Conservation (phyloP, 345 rosid genomes). For the Euphorbia tirucalli region DNA sequence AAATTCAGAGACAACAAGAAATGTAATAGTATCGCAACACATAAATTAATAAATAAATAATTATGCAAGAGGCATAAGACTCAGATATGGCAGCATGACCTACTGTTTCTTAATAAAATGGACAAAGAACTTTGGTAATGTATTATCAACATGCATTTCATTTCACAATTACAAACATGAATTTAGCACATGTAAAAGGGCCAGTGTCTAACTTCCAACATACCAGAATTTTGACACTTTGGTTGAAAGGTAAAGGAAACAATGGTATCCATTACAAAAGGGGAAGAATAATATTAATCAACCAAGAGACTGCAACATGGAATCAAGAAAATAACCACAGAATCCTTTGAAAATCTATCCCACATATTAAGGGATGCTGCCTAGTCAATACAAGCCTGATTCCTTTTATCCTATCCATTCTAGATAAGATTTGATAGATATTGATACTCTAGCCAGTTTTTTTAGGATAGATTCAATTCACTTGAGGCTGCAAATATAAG, state of each 20-base stretch:
- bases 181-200: neutral
- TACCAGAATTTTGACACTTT: neutral
- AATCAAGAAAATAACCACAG: neutral
- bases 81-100: constrained; percentile 9
- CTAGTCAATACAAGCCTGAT: neutral
- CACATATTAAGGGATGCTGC: neutral
- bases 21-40: constrained; percentile 2
- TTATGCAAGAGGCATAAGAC: neutral
- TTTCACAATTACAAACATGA: neutral
- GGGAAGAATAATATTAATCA: neutral
- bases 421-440: neutral
- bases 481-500: neutral
- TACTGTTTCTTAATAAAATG: neutral
- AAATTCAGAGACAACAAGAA: neutral
- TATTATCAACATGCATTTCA: neutral
- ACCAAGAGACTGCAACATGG: neutral
- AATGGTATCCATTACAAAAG: neutral
- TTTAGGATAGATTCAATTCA: neutral
- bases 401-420: neutral
- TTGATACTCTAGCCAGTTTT: neutral
- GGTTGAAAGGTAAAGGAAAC: neutral
- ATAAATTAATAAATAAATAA: neutral
- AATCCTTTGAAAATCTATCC: neutral
- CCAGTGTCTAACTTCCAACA: constrained; percentile 1
- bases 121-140: neutral